Percentiles rank a stretch among this genome's conserved stretches.
Conservation (phyloP, 192 early-diverging fungal genomes). For the Funneliformis geosporum region DNA sequence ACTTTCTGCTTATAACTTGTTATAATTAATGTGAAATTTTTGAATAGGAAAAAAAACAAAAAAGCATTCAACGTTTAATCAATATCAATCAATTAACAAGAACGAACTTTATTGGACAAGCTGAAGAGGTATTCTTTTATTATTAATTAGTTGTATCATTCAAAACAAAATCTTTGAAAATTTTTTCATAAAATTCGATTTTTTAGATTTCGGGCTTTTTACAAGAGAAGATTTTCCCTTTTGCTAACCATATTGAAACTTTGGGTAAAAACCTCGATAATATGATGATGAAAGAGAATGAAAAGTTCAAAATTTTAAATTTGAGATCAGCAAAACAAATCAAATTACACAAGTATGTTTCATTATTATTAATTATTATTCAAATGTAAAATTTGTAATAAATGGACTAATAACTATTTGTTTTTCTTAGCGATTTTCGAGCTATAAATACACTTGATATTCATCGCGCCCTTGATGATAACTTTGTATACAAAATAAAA, state of each 20-base stretch:
- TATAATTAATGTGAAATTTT: background rate
- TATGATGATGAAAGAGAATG: slow-evolving; percentile 3
- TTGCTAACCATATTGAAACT: background rate
- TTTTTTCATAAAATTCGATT: background rate
- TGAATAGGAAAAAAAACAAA: slow-evolving; percentile 18
- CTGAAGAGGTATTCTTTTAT: slow-evolving; percentile 12
- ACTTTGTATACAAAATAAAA: slow-evolving; percentile 15
- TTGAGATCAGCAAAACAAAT: slow-evolving; percentile 10
- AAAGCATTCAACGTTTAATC: background rate
- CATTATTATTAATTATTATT: background rate
- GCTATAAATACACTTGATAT: slow-evolving; percentile 7
- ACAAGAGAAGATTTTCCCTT: background rate
- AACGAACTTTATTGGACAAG: background rate
- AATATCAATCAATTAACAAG: slow-evolving; percentile 1
- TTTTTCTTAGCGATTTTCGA: background rate
- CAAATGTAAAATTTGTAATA: background rate
- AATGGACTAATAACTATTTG: background rate
- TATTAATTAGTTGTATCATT: background rate
- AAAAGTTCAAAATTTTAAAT: slow-evolving; percentile 4
- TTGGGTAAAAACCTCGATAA: slow-evolving; percentile 23
- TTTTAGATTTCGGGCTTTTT: slow-evolving; percentile 13
- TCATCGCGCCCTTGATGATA: slow-evolving; percentile 5
- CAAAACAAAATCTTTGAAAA: background rate
- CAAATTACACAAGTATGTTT: slow-evolving; percentile 6
- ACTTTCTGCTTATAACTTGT: background rate